A percentile compares a stretch with the other conserved stretches of the same genome.
These are phyloP conservation scores for Solanum stenotomum DNA, from an alignment of 257 asterid species.

Conservation along the genomic window DNA sequence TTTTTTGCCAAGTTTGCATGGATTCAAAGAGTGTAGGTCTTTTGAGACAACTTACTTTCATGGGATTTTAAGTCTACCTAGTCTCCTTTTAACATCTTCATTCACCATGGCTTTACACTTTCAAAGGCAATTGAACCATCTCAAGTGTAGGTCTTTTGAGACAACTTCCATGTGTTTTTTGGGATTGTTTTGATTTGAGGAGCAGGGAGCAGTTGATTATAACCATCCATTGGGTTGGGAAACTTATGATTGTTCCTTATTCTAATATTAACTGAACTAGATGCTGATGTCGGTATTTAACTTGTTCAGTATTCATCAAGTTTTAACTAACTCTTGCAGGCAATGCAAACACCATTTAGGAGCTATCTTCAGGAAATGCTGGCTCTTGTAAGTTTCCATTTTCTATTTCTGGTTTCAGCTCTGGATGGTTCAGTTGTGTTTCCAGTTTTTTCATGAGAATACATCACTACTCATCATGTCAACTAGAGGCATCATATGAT, in stretches of 20 bases:
- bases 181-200: not conserved
- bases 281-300: not conserved
- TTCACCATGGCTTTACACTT: not conserved
- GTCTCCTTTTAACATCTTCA: not conserved
- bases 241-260: not conserved
- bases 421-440: not conserved
- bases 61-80: not conserved
- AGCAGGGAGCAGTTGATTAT: not conserved
- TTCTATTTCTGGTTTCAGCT: not conserved
- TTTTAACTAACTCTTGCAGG: constrained; percentile 31
- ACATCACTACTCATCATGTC: not conserved
- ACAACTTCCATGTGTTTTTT: not conserved
- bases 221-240: not conserved
- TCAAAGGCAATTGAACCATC: not conserved
- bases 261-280: not conserved
- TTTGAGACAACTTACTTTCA: not conserved
- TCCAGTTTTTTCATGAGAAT: not conserved
- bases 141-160: not conserved
- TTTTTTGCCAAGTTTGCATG: not conserved
- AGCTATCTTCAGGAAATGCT: constrained; percentile 78
- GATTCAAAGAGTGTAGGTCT: not conserved
- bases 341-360: constrained; percentile 84
- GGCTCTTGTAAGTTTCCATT: constrained; percentile 51
- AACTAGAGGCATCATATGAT: not conserved
- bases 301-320: not conserved